A percentile compares a stretch with the other conserved stretches of the same genome.
These are phyloP conservation scores for Combretum micranthum DNA, from an alignment of 345 rosid genomes.

Conservation along the genomic window DNA sequence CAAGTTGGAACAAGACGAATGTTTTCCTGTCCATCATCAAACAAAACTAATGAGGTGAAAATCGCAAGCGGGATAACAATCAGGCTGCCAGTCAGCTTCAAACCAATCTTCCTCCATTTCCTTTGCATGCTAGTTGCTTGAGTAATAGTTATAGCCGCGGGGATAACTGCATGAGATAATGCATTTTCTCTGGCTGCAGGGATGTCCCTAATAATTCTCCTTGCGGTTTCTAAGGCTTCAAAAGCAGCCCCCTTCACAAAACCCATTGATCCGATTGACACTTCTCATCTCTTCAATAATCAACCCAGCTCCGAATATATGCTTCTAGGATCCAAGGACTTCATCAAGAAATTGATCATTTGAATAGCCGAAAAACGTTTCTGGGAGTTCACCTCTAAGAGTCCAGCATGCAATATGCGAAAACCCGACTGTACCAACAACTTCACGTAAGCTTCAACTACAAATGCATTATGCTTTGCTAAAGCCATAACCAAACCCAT, in stretches of 20 bases:
- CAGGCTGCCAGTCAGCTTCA: slow-evolving; percentile 28
- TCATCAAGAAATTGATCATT: slow-evolving; percentile 89
- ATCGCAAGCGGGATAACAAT: slow-evolving; percentile 30
- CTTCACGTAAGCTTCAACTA: slow-evolving; percentile 88
- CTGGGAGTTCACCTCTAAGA: slow-evolving; percentile 68
- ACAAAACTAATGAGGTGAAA: slow-evolving; percentile 25
- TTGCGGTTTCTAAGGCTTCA: slow-evolving; percentile 79
- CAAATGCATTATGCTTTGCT: slow-evolving; percentile 75
- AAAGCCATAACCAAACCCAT: slow-evolving; percentile 75
- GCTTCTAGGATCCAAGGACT: slow-evolving; percentile 71
- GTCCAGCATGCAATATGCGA: slow-evolving; percentile 46
- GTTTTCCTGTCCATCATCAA: slow-evolving; percentile 27
- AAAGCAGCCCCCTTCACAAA: slow-evolving; percentile 86
- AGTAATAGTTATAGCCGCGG: no score
- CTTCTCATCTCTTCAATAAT: slow-evolving; percentile 71
- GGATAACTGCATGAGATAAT: slow-evolving; percentile 13
- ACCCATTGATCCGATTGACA: slow-evolving; percentile 84
- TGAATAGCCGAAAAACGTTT: slow-evolving; percentile 75
- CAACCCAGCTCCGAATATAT: slow-evolving; percentile 63
- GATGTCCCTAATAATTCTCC: slow-evolving; percentile 48
- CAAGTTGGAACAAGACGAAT: slow-evolving; percentile 62
- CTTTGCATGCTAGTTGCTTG: slow-evolving; percentile 11
- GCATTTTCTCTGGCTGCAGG: slow-evolving; percentile 21
- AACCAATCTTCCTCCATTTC: slow-evolving; percentile 19
- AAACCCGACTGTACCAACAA: slow-evolving; percentile 65